Base-by-base conservation (phyloP, 169 alveolate genomes). In the Perkinsus marinus region DNA sequence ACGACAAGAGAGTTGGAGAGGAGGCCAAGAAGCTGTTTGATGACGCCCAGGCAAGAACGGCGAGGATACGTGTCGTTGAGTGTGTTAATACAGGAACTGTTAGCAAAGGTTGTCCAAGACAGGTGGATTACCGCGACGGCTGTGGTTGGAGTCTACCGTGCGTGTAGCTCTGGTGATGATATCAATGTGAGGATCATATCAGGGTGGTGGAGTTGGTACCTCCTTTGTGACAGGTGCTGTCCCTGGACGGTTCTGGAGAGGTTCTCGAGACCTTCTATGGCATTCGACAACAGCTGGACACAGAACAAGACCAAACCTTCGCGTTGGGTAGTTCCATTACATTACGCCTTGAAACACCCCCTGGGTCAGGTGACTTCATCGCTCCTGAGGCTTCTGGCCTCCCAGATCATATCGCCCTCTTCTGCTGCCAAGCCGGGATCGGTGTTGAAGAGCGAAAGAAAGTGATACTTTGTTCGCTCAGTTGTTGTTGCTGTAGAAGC, bases 381-480 rank as follows among this genome's bases (percentile, higher is more conserved):
- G 79, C 79, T 26, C 79, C 79, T 2, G 79, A 57, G 79, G 7
- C 79, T 5, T 57, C 79, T 26, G 79, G 79, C 7, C 79, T 57
- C 3, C 79, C 92, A 26, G 96, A 95, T 79, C 94, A 95, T 89
- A 43, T 95, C 47, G 96, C 96, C 39, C 90, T 91, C 91, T 95
- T 95, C 68, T 95, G 95, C 41, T 93, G 92, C 36, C 91, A 93
- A 19, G 95, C 95, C 6, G 96, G 96, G n/a, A 91, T 94, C 43
- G 93, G 93, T 13, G 92, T 92, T 68, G 95, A 93, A 16, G 95
- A 92, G 89, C 79, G 79, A 30, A 57, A 57, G 79, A 57, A 57
- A 57, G 79, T 57, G 79, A 16, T 13, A 2, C 5, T 16, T 19
- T 16, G 22, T 6, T 30, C 34, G 3, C 7, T 2, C 79, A 41